Base-by-base conservation (phyloP, 495 filamentous ascomycete genomes). In the Clavariopsis aquatica region DNA sequence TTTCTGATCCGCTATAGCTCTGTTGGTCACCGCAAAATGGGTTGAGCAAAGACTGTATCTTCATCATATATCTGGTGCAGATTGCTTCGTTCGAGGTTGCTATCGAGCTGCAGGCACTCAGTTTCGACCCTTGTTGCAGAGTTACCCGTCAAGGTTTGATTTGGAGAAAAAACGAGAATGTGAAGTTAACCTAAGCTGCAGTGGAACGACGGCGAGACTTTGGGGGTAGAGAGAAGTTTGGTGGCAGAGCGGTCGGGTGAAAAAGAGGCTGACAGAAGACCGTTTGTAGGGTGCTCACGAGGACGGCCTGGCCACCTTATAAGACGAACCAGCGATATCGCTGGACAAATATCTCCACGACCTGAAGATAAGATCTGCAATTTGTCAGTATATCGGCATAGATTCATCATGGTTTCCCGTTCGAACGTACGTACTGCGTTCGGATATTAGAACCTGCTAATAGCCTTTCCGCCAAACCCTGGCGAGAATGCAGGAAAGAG, bases 1-100 rank as follows among this genome's bases (percentile, higher is more conserved):
- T 63, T 41, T 17, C 22, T 17, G 59, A 58, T 54, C 34, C 55
- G 36, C 53, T 43, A 28, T 62, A 46, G 19, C 47, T 57, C 13
- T 53, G 36, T 23, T 62, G 49, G 56, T 68, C 57, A 31, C 61
- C 22, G 45, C 56, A 45, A 31, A 64, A 36, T 23, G 68, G 67
- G 53, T 72, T 72, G 9, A 72, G 61, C 27, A 72, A 49, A 27
- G 64, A 70, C 36, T 70, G 64, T 27, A 72, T 70, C 56, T 66
- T 64, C 70, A 72, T 72, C n/a, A 22, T 64, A 3, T 20, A 13
- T 57, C 19, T 23, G 24, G 31, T 15, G 29, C 10, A 10, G 19
- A 43, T 58, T 20, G 31, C 26, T 56, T 51, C 27, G 19, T 22
- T 63, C 29, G 52, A 59, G 43, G 52, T 19, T 57, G 52, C 15